Base-by-base conservation (phyloP, 441 rosid species). In the Breynia disticha region DNA sequence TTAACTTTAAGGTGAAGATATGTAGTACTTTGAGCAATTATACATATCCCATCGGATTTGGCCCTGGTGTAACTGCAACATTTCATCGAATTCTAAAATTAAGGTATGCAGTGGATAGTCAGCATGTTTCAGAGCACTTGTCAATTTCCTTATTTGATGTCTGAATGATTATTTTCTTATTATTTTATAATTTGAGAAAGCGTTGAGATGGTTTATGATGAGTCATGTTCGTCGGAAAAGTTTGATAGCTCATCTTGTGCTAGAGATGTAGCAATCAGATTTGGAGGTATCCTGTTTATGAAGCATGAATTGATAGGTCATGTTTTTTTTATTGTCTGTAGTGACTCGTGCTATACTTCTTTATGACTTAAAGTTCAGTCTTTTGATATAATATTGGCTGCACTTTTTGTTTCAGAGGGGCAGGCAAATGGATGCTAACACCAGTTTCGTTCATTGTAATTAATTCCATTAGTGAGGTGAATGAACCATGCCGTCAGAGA, bases 1-100 rank as follows among this genome's bases (percentile, higher is more conserved):
- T 16, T 17, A 39, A 44, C 61, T 37, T 54, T 70, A n/a, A 87
- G 98, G 89, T 87, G 58, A 77, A 57, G 57, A 73, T 87, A 44
- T 73, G 67, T 60, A 87, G 95, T 70, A 73, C 73, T 38, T 56
- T 76, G 16, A 68, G 76, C 48, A 80, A 77, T 69, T 69, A 69
- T 55, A 67, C 72, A 43, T 78, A 68, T 69, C 89, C 85, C 63
- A 73, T 69, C 66, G 96, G 94, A 66, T 82, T 91, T 61, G 86
- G 89, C 44, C 74, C 83, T 50, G 85, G 87, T 62, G 77, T 55
- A n/a, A 74, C 72, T 63, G 95, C 94, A 48, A 79, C 89, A 14
- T 91, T 91, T 72, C 75, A 79, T 60, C 78, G 94, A 48, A 60
- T 91, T 67, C 87, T 86, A 49, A 67, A 70, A 59, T 58, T 64